A percentile compares a stretch with the other conserved stretches of the same genome.
Evolutionary conservation across 768 basidiomycete genomes (phyloP).

Genomic region (Pleurotus tuoliensis): DNA sequence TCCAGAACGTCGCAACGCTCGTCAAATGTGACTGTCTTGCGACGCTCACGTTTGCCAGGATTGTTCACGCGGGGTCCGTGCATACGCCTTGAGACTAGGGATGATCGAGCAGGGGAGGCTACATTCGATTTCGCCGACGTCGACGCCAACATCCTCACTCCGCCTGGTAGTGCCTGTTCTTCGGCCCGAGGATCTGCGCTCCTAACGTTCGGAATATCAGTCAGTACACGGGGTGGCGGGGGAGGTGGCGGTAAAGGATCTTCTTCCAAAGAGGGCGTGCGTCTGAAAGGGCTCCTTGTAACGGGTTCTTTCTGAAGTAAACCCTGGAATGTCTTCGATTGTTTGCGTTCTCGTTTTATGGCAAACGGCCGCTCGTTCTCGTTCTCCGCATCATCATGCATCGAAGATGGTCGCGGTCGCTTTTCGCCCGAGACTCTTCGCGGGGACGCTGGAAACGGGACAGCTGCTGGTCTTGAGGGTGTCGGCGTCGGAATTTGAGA

Average conservation of each 20-base stretch:
- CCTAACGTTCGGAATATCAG: constrained; percentile 7
- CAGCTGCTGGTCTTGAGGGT: constrained; percentile 16
- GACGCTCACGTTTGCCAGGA: constrained; percentile 45
- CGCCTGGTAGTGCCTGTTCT: constrained; percentile 19
- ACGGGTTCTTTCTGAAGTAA: constrained; percentile 76
- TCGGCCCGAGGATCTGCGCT: constrained; percentile 21
- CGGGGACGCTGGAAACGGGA: constrained; percentile 31
- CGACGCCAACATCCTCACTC: constrained; percentile 11
- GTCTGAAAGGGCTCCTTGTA: constrained; percentile 76
- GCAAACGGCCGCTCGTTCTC: constrained; percentile 72
- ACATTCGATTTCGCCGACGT: background rate
- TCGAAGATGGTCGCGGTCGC: constrained; percentile 66
- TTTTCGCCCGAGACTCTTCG: constrained; percentile 74
- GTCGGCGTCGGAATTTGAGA: constrained; percentile 53
- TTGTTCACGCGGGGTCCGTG: constrained; percentile 70
- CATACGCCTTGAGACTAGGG: constrained; percentile 67
- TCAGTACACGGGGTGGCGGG: constrained; percentile 14
- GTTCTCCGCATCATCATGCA: constrained; percentile 62
- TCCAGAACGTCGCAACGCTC: constrained; percentile 81
- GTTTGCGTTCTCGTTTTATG: constrained; percentile 67
- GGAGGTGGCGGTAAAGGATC: constrained; percentile 14
- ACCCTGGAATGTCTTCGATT: constrained; percentile 71
- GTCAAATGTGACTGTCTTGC: constrained; percentile 80
- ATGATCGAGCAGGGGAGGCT: constrained; percentile 57
- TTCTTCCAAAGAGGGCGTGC: constrained; percentile 16